Conservation (phyloP, 2,329 filamentous ascomycete species). For the Epichloe sibirici region DNA sequence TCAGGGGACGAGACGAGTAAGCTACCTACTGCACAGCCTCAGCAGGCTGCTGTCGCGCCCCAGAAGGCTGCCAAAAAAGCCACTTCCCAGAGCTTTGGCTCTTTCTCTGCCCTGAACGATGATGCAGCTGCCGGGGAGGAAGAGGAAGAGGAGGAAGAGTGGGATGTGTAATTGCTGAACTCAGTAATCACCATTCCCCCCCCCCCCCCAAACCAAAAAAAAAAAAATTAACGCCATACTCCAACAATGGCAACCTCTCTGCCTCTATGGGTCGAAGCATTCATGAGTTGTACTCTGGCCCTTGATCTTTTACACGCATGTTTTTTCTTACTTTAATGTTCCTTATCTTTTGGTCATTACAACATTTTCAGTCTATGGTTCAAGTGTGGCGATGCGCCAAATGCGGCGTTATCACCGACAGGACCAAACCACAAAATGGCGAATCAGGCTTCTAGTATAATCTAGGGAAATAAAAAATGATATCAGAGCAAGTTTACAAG, state of each 20-base stretch:
- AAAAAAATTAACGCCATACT: not conserved
- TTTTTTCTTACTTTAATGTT: not conserved
- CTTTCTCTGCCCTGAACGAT: conserved; percentile 38
- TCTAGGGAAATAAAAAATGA: not conserved
- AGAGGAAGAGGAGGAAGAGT: conserved; percentile 37
- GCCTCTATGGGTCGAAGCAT: not conserved
- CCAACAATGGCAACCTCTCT: not conserved
- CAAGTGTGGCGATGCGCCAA: not conserved
- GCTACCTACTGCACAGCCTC: conserved; percentile 18
- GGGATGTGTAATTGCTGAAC: conserved; percentile 33
- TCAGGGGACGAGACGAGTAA: conserved; percentile 23
- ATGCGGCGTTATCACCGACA: not conserved
- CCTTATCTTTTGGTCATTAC: not conserved
- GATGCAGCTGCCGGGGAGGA: conserved; percentile 29
- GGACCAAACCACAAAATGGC: not conserved
- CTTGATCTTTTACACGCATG: not conserved
- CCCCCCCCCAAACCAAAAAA: not conserved
- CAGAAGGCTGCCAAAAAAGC: conserved; percentile 19
- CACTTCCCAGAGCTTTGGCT: conserved; percentile 26
- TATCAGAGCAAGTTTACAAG: not conserved
- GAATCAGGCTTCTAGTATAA: not conserved
- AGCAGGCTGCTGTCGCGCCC: conserved; percentile 16
- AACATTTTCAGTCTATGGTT: not conserved
- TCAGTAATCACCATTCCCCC: not conserved
- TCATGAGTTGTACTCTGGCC: not conserved